Evolutionary conservation across 306 rosid species (phyloP), one percentile per base, ranked within the genome.

Genomic region (Casuarina equisetifolia): DNA sequence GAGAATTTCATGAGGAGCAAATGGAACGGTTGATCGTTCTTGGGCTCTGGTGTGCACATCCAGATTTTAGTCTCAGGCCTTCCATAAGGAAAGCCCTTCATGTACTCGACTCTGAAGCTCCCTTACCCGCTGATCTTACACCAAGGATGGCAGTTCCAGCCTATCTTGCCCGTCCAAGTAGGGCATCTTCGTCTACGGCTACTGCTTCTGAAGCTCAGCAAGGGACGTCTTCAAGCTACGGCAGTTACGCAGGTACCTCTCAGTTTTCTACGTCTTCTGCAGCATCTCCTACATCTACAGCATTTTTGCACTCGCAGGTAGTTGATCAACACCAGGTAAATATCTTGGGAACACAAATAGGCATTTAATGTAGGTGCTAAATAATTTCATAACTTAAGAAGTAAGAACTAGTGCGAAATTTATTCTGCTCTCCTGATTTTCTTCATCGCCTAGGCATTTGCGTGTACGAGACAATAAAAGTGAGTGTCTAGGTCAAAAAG

Each of bases 21-120:
- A 82, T 82, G 77, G 40, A 72, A 38, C 50, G 82, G 32, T 42
- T 85, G 44, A 67, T 85, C 64, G 20, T 54, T n/a, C 78, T 7
- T 6, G 79, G 78, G 17, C 73, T 76, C 43, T 76, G 84, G 76
- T 73, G 82, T 73, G 79, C 79, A 53, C 50, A 84, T 42, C 77
- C 82, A 49, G 77, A 80, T 58, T 50, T 0, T n/a, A 35, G 5
- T 40, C 69, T 50, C 16, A 67, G 84, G 50, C 87, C 82, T 1
- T 15, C 25, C 0, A 38, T 80, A 51, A 84, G 54, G 39, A 43
- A 72, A 76, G 84, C 12, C 36, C 58, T 76, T 57, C 43, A 72
- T 2, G 79, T 73, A n/a, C 84, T 84, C 11, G 48, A 80, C 17
- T 74, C 48, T 68, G 76, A 80, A 69, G 54, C 79, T 36, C 50